A percentile compares a stretch with the other conserved stretches of the same genome.
These are phyloP conservation scores for Globisporangium radiosum DNA, from an alignment of 352 stramenopile species.

Conservation along the genomic window DNA sequence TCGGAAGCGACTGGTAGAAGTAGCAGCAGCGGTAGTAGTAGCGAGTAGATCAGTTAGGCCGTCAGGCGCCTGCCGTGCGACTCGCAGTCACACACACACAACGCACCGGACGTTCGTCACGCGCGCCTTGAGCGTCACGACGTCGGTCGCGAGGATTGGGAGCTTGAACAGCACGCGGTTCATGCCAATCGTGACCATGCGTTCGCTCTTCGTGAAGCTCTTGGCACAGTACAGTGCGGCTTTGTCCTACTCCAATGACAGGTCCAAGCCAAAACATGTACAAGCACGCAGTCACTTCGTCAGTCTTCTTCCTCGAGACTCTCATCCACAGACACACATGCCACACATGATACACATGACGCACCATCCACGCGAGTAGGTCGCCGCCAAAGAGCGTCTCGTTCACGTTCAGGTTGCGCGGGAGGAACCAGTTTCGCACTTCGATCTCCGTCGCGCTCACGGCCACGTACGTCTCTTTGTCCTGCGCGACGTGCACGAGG, in stretches of 20 bases:
- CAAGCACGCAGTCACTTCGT: neutral
- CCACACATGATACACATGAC: neutral
- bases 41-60: no score
- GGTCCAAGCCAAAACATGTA: neutral
- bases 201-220: slow-evolving; percentile 64
- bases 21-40: neutral
- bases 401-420: slow-evolving; percentile 67
- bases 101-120: slow-evolving; percentile 50
- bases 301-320: no score
- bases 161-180: slow-evolving; percentile 72
- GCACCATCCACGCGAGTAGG: slow-evolving; percentile 51
- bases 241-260: slow-evolving; percentile 30
- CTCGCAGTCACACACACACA: neutral
- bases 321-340: no score
- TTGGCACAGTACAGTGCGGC: slow-evolving; percentile 52
- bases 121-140: slow-evolving; percentile 57
- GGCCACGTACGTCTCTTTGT: slow-evolving; percentile 33
- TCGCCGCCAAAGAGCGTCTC: slow-evolving; percentile 65
- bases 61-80: no score
- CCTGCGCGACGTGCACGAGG: slow-evolving; percentile 25
- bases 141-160: slow-evolving; percentile 57
- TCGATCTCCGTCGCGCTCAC: slow-evolving; percentile 62
- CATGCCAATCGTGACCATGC: slow-evolving; percentile 63
- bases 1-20: slow-evolving; percentile 36
- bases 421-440: slow-evolving; percentile 66